Base-by-base conservation (phyloP, 306 rosid genomes). In the Vicia sativa region DNA sequence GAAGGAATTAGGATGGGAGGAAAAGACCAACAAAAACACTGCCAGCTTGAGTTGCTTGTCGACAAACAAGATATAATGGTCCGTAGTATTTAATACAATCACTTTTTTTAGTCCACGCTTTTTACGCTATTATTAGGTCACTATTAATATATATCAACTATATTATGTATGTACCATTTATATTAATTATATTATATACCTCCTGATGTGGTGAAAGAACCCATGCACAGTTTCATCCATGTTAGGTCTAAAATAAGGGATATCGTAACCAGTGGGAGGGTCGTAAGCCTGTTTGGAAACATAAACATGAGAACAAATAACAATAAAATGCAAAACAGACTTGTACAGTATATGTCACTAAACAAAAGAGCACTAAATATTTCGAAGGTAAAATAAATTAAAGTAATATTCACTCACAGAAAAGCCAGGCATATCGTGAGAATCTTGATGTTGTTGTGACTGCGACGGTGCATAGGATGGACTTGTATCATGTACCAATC, bases 201-300 rank as follows among this genome's bases (percentile, higher is more conserved):
- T 91, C 99, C 25, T 82, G 97, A 54, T 84, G 84, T 64, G 95
- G 80, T 61, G 79, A 79, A 26, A 85, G 70, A 68, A 88, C 86
- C 77, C 81, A 96, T 44, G 86, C 16, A 82, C 67, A 66, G 87
- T 43, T 82, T 87, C 99, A 59, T 95, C 99, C 85, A 88, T 68
- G 15, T 82, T 18, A 0, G 96, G 92, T 88, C 96, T 81, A 74
- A 87, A 91, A 81, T 91, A 95, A 65, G 97, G 87, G 45, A 88
- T 82, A 70, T 88, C 91, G 63, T 88, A 91, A 78, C 92, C 86
- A 64, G 84, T 53, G 60, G 88, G 92, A 54, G 89, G 84, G 79
- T 95, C 96, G n/a, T 90, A 95, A 4, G 96, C 97, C 99, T 95
- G 90, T 73, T 68, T 66, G 46, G 37, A 74, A 73, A 83, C 16